These are phyloP conservation scores for Linderniella brevidens DNA, from an alignment of 257 asterid species.

Conservation along the genomic window DNA sequence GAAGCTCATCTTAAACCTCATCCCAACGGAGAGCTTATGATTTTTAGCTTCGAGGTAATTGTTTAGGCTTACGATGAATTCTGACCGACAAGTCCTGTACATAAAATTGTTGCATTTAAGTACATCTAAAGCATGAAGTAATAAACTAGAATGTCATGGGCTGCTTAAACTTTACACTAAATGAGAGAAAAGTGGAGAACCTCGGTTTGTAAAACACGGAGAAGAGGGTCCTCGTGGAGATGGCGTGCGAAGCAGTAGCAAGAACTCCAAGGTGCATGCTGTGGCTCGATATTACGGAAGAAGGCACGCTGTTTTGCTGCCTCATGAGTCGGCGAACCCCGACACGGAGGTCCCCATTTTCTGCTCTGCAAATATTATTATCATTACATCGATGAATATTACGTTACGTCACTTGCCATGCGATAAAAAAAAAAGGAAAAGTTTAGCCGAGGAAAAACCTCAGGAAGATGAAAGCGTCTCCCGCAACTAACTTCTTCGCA, in stretches of 20 bases:
- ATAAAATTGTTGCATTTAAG: constrained; percentile 10
- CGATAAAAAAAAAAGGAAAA: background rate
- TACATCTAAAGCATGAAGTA: too few relatives aligned
- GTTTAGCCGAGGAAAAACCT: constrained; percentile 28
- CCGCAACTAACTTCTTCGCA: constrained; percentile 86
- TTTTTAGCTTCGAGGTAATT: constrained; percentile 83
- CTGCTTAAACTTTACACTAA: background rate
- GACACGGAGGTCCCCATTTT: constrained; percentile 88
- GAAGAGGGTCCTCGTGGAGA: constrained; percentile 67
- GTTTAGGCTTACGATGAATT: constrained; percentile 69
- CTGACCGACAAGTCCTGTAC: constrained; percentile 84
- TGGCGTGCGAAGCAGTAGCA: constrained; percentile 97
- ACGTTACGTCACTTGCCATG: background rate
- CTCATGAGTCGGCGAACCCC: constrained; percentile 95
- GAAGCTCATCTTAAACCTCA: constrained; percentile 96
- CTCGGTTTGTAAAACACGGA: constrained; percentile 94
- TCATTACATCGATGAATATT: constrained; percentile 10
- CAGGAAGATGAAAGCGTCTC: constrained; percentile 93
- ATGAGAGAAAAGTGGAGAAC: constrained; percentile 19
- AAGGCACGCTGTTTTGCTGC: constrained; percentile 73
- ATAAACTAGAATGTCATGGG: background rate
- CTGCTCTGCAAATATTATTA: constrained; percentile 46
- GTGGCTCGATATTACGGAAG: constrained; percentile 96
- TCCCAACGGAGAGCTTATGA: constrained; percentile 81
- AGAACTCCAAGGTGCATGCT: constrained; percentile 99